phyloP scores from a whole-genome alignment of 148 eudicot genomes.

The Dianthus caryophyllus region DNA sequence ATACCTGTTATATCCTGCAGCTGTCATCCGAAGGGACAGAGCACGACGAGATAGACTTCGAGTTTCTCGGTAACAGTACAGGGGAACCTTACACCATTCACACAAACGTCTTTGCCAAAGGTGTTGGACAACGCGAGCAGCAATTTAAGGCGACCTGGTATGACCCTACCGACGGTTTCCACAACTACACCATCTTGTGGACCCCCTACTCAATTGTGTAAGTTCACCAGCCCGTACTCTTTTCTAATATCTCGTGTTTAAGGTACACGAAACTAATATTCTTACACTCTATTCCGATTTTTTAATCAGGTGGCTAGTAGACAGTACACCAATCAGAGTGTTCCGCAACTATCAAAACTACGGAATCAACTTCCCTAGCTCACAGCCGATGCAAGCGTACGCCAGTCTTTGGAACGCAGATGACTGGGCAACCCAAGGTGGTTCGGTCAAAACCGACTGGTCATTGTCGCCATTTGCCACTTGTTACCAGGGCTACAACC shows the following conservation, averaged over 20 bases:
- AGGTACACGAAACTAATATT: no score
- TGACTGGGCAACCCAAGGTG: conserved; percentile 25
- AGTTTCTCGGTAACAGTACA: conserved; percentile 67
- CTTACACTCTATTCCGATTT: not conserved
- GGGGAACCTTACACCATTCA: conserved; percentile 64
- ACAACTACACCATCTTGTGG: conserved; percentile 73
- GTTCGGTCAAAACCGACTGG: conserved; percentile 18
- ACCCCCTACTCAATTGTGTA: conserved; percentile 50
- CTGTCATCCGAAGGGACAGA: conserved; percentile 42
- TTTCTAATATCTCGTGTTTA: no score
- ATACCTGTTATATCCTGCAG: conserved; percentile 27
- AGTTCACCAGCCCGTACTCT: conserved; percentile 16
- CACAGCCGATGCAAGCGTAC: conserved; percentile 15
- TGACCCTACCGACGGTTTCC: conserved; percentile 59
- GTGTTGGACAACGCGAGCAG: conserved; percentile 54
- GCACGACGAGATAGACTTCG: conserved; percentile 88
- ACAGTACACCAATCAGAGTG: conserved; percentile 19
- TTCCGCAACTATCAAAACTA: conserved; percentile 1
- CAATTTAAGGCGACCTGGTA: conserved; percentile 71
- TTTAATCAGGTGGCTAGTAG: conserved; percentile 49
- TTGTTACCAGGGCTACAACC: conserved; percentile 10
- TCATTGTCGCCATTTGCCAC: conserved; percentile 7
- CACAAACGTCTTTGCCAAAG: conserved; percentile 61
- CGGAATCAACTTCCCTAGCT: conserved; percentile 7
- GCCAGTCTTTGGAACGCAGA: conserved; percentile 25